These are phyloP conservation scores for Dendrocalamus latiflorus DNA, from an alignment of 202 grass and related monocot species.

Conservation along the genomic window DNA sequence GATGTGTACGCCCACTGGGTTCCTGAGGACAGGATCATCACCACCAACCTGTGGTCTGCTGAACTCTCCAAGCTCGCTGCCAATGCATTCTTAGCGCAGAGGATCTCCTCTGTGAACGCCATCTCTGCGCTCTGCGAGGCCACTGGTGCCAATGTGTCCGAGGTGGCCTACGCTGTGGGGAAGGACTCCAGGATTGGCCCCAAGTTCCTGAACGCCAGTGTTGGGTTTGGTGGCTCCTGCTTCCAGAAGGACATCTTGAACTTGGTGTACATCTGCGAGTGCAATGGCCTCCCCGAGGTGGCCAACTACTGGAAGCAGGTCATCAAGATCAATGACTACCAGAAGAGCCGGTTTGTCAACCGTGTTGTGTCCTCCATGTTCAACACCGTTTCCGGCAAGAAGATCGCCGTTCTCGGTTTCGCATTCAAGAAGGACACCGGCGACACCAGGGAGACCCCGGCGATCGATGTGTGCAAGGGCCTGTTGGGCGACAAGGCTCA, in stretches of 20 bases:
- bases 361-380: conserved; percentile 87
- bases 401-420: conserved; percentile 78
- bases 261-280: conserved; percentile 88
- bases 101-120: no score
- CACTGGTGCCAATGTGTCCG: no score
- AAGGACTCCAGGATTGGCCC: conserved; percentile 78
- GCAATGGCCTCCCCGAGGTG: conserved; percentile 79
- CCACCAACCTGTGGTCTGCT: conserved; percentile 75
- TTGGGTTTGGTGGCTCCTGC: conserved; percentile 75
- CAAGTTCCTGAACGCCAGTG: conserved; percentile 71
- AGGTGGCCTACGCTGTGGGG: conserved; percentile 57
- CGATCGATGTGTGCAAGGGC: conserved; percentile 79
- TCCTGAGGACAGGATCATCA: conserved; percentile 73
- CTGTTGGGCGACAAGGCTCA: conserved; percentile 60
- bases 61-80: conserved; percentile 81
- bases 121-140: no score
- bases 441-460: conserved; percentile 70
- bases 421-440: conserved; percentile 93
- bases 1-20: conserved; percentile 86
- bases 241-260: conserved; percentile 84
- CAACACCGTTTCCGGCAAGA: conserved; percentile 78
- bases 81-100: conserved; percentile 72
- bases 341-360: conserved; percentile 85
- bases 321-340: conserved; percentile 90
- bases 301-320: conserved; percentile 91